Evolutionary conservation across 148 eudicot genomes (phyloP), one percentile per base, ranked within the genome.

Genomic region (Vaccinium macrocarpon): DNA sequence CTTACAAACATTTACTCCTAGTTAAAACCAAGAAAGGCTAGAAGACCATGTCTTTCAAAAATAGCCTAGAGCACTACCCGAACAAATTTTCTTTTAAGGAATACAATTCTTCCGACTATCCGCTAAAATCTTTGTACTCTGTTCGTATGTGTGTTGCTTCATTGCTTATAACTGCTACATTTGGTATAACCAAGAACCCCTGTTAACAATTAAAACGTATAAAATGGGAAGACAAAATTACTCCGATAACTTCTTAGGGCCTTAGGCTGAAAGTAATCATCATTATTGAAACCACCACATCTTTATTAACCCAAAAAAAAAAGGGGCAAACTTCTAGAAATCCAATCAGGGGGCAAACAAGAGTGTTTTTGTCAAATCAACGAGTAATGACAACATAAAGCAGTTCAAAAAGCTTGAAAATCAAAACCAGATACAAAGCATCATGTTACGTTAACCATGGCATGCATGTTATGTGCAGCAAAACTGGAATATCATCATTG

Each of bases 1-100:
- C 81, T n/a, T 23, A 51, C 80, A 77, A 77, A 77, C 32, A 53
- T 78, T 25, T 52, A 59, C 25, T 21, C 53, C 27, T 35, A 46
- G 29, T 27, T 64, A 55, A 48, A 42, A 62, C 29, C 53, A 64
- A 64, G 38, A 81, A 5, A 48, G 46, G 51, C 50, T 81, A 55
- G 19, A 61, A 64, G 13, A 81, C 42, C 8, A 18, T 79, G 42
- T 59, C 71, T 42, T 80, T 80, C n/a, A 16, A 80, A 80, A 42
- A 61, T 61, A 42, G 71, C 70, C 21, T 56, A 50, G 19, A 59
- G 82, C 46, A 50, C 46, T 80, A 57, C 27, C 46, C 16, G 2
- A 18, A 18, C 29, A 35, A 59, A 10, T 80, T 56, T 46, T 55
- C 50, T 59, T 59, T 46, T 59, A 25, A 19, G 35, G 42, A 21